Conservation (phyloP, 257 asterid genomes). For the Nicotiana sylvestris region DNA sequence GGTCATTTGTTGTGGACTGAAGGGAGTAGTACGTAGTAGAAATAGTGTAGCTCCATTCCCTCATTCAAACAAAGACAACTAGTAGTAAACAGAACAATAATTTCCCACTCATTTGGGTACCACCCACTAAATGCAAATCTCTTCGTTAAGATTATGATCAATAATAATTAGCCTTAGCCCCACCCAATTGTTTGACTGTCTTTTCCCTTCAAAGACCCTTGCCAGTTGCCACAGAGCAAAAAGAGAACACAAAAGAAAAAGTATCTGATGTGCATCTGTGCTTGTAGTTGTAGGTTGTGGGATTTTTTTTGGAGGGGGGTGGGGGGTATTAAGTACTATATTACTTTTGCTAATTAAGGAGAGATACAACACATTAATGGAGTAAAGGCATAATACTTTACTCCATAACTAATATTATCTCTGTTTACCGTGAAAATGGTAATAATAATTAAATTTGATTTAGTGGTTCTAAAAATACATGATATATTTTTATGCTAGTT, state of each 20-base stretch:
- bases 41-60: neutral
- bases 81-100: neutral
- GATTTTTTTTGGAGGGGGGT: neutral
- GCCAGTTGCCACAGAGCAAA: constrained; percentile 7
- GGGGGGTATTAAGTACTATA: neutral
- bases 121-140: neutral
- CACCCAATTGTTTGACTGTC: neutral
- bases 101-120: constrained; percentile 9
- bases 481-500: too few relatives aligned
- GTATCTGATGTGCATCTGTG: neutral
- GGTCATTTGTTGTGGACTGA: too few relatives aligned
- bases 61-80: constrained; percentile 9
- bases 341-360: neutral
- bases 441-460: too few relatives aligned
- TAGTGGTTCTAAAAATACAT: too few relatives aligned
- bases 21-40: neutral
- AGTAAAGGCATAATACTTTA: neutral
- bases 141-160: constrained; percentile 4
- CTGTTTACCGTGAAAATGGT: too few relatives aligned
- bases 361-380: neutral
- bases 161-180: neutral
- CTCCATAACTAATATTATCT: too few relatives aligned
- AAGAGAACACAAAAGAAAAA: neutral
- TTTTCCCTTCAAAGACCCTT: neutral
- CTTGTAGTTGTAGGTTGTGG: neutral